Base-by-base conservation (phyloP, 768 basidiomycete species). In the Naganishia vishniacii region DNA sequence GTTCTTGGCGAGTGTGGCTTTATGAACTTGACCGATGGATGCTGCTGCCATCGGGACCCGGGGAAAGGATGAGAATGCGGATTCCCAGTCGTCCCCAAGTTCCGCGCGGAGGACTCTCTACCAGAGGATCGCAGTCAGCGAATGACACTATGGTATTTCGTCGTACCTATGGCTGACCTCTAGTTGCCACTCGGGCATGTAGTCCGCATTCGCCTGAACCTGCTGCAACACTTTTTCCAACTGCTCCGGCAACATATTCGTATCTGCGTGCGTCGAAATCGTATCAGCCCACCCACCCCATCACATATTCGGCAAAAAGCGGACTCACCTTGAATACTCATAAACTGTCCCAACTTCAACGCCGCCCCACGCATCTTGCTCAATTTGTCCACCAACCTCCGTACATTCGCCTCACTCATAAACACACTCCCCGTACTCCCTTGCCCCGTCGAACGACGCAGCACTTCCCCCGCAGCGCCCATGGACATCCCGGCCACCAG, bases 161-260 rank as follows among this genome's bases (percentile, higher is more conserved):
- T n/a, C n/a, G n/a, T n/a, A 37, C 34, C 8, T 37, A 20, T 45
- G 3, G 73, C 78, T 20, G 16, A 90, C 93, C 84, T 93, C 88
- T 86, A 97, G 88, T 74, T 99, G 94, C 88, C 88, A 93, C 69
- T 94, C 88, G 0, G 94, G 94, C 94, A 99, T 99, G 75, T 97
- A 97, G 76, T 99, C 91, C 0, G 94, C 94, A 69, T 87, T 85
- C 68, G 94, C 89, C 73, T 98, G 94, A 0, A 99, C 93, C 29
- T 87, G 81, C 56, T 91, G 84, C 70, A 99, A 86, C 31, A 99
- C 87, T 60, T 84, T 82, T 72, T 97, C 92, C 3, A 97, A 78
- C 68, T 94, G 91, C 0, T 88, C 83, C 0, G 93, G 89, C 1
- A 99, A 81, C 40, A 89, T 79, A 67, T 94, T 87, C 0, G 91